Evolutionary conservation across 352 stramenopile species (phyloP), one percentile per base, ranked within the genome.

Genomic region (Phytophthora capsici): DNA sequence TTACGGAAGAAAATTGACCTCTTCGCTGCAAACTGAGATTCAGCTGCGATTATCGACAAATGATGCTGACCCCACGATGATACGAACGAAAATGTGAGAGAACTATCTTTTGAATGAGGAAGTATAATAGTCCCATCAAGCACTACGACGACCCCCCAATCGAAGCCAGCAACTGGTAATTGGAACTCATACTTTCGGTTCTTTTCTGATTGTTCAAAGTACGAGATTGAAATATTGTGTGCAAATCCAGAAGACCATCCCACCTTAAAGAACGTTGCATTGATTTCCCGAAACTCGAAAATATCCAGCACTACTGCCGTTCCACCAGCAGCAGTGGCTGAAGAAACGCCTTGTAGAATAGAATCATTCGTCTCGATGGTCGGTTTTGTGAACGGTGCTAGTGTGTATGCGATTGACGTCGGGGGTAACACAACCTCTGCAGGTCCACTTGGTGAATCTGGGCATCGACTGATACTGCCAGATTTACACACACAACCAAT

Each of bases 141-240:
- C 8, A 73, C 2, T 17, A 86, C 72, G 1, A 55, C 20, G 9
- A 65, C 32, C 2, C 81, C 78, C 69, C 69, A 85, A 43, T 88
- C 63, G 34, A 86, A 90, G 8, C 74, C 72, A 49, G 76, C 78
- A n/a, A 73, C 6, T 3, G 76, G 74, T 4, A 90, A 3, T 59
- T 80, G 74, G 37, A 90, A 80, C 10, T 88, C 81, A 32, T 80
- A 82, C 13, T 54, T 80, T 14, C 45, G 36, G 20, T 56, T 71
- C 13, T 46, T 19, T 12, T 68, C 43, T 0, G 70, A 68, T 17
- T 69, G 73, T 37, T 87, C 75, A 34, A 85, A 86, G 48, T 85
- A 86, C 43, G 51, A 66, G 23, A 90, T 56, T 3, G 76, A 73
- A n/a, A 90, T 69, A 57, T 86, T 88, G 58, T 90, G 77, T 1